These are phyloP conservation scores for Fagus sylvatica DNA, from an alignment of 306 rosid species.

Conservation along the genomic window DNA sequence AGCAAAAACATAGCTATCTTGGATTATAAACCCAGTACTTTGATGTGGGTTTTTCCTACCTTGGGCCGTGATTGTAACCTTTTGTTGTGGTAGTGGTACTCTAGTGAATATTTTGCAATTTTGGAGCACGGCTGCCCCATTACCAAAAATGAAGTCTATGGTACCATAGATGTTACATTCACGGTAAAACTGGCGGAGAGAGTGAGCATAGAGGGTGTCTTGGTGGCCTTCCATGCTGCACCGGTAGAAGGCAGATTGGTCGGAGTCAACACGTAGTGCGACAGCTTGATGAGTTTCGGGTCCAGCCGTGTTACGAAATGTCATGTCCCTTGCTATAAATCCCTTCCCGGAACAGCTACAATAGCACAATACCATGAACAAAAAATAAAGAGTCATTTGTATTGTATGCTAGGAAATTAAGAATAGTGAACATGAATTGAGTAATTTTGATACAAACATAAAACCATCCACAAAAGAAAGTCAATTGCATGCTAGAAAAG, in stretches of 20 bases:
- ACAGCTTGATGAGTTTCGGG: constrained; percentile 76
- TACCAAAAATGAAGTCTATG: constrained; percentile 86
- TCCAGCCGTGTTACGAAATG: constrained; percentile 70
- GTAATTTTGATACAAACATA: background rate
- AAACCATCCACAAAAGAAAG: no score
- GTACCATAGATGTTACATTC: constrained; percentile 81
- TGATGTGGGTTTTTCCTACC: constrained; percentile 80
- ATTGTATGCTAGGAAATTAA: no score
- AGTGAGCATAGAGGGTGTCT: constrained; percentile 82
- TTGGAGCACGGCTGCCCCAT: constrained; percentile 78
- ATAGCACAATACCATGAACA: no score
- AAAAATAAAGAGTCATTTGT: no score
- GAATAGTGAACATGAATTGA: no score
- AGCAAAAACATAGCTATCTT: constrained; percentile 63
- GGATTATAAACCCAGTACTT: constrained; percentile 73
- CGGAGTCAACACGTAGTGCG: constrained; percentile 83
- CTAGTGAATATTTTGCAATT: constrained; percentile 76
- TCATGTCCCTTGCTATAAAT: constrained; percentile 72
- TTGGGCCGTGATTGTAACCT: constrained; percentile 82
- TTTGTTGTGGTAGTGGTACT: constrained; percentile 68
- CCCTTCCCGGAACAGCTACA: constrained; percentile 82
- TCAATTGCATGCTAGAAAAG: no score
- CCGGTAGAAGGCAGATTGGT: constrained; percentile 78
- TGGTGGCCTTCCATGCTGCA: constrained; percentile 85
- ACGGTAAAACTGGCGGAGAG: constrained; percentile 72